Evolutionary conservation across 1,139 yeast genomes (phyloP).

Genomic region (Waltiozyma sp.): DNA sequence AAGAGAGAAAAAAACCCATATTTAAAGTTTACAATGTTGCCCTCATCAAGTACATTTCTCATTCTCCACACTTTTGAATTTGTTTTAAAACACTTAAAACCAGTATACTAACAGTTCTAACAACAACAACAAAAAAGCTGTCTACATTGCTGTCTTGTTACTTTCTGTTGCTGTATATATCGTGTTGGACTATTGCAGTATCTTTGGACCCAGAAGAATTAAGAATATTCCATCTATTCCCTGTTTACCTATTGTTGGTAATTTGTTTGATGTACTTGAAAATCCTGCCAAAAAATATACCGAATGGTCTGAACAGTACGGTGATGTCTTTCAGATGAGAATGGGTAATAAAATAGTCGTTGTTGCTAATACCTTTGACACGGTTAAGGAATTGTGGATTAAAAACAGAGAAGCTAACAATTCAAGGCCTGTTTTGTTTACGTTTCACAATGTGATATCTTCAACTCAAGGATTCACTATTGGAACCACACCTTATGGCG

Average conservation of each 20-base stretch:
- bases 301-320: slow-evolving; percentile 35
- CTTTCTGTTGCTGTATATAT: background rate
- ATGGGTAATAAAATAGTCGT: slow-evolving; percentile 47
- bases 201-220: slow-evolving; percentile 22
- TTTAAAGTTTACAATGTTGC: no score
- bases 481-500: slow-evolving; percentile 67
- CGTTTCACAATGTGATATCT: slow-evolving; percentile 60
- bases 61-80: no score
- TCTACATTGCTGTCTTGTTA: background rate
- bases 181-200: slow-evolving; percentile 14
- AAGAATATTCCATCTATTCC: slow-evolving; percentile 28
- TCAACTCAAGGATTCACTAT: slow-evolving; percentile 55
- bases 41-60: no score
- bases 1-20: no score
- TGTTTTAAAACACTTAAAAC: no score
- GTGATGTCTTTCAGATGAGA: slow-evolving; percentile 49
- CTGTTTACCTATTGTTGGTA: slow-evolving; percentile 45
- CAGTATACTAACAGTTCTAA: no score
- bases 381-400: slow-evolving; percentile 45
- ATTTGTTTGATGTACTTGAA: slow-evolving; percentile 32
- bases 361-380: slow-evolving; percentile 52
- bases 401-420: slow-evolving; percentile 41
- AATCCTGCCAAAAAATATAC: slow-evolving; percentile 43
- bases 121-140: background rate
- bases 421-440: slow-evolving; percentile 57